phyloP scores from a whole-genome alignment of 2,329 filamentous ascomycete species.

The Blastomyces emzantsi region DNA sequence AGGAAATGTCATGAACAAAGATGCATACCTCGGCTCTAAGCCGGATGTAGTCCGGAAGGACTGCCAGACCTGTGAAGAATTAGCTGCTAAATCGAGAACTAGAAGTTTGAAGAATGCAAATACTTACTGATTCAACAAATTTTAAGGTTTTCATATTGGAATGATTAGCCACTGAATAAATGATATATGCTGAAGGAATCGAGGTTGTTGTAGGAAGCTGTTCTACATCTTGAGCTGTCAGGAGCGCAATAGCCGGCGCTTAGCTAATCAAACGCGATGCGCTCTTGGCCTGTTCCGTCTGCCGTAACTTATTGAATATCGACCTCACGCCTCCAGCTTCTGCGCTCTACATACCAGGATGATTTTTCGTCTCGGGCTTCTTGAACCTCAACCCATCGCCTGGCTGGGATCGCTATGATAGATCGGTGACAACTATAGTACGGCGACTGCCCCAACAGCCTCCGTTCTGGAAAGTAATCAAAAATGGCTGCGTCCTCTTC shows the following conservation, averaged over 20 bases:
- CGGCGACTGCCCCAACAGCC: conserved; percentile 10
- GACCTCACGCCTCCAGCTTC: neutral
- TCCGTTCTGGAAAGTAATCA: neutral
- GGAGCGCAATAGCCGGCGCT: neutral
- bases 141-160: conserved; percentile 45
- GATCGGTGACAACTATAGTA: conserved; percentile 12
- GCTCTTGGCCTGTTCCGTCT: neutral
- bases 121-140: conserved; percentile 56
- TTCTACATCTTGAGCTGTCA: neutral
- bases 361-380: neutral
- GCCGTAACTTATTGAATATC: neutral
- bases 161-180: neutral
- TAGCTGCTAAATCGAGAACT: conserved; percentile 14
- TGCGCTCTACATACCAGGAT: neutral
- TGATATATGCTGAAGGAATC: neutral
- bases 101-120: conserved; percentile 3
- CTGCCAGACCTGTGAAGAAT: conserved; percentile 58
- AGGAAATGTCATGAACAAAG: neutral
- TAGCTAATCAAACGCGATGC: neutral
- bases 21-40: conserved; percentile 68
- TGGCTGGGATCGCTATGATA: conserved; percentile 12
- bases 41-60: conserved; percentile 81
- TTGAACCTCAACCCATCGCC: neutral
- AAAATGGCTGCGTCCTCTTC: conserved; percentile 49
- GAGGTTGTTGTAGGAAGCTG: neutral